phyloP scores from a whole-genome alignment of 495 filamentous ascomycete genomes.

The Trichoderma gamsii region DNA sequence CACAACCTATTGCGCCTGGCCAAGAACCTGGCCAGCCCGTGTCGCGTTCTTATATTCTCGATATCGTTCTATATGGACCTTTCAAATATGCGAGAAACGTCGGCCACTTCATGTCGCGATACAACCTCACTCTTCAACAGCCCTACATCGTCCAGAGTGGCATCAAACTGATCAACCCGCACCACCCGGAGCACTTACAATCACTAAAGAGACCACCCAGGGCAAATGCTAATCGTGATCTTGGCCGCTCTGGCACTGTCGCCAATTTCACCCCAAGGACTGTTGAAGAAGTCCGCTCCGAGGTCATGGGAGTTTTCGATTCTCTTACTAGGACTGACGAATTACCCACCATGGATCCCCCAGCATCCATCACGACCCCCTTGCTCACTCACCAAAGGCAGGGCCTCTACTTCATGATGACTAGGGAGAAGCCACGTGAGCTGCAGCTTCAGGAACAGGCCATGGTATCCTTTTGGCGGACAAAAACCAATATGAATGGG shows the following conservation, averaged over 20 bases:
- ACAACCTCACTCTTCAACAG: conserved; percentile 57
- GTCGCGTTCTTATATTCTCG: conserved; percentile 49
- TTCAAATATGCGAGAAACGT: conserved; percentile 55
- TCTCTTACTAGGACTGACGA: conserved; percentile 66
- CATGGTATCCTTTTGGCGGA: conserved; percentile 70
- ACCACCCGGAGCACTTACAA: conserved; percentile 23
- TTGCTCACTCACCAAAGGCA: conserved; percentile 87
- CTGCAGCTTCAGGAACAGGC: conserved; percentile 36
- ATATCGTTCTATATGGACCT: conserved; percentile 76
- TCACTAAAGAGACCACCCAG: conserved; percentile 17
- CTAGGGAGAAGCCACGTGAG: conserved; percentile 57
- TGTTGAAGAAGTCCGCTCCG: conserved; percentile 74
- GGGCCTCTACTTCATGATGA: conserved; percentile 79
- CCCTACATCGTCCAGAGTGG: conserved; percentile 59
- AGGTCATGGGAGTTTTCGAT: conserved; percentile 85
- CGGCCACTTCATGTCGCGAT: conserved; percentile 58
- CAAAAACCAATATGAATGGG: conserved; percentile 46
- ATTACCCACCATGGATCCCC: conserved; percentile 67
- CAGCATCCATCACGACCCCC: conserved; percentile 54
- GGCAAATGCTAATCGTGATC: conserved; percentile 25
- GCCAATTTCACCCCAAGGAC: conserved; percentile 53
- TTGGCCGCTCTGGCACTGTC: background rate
- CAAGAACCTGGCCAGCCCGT: conserved; percentile 50
- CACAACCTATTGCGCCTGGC: conserved; percentile 47
- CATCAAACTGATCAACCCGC: conserved; percentile 63